Evolutionary conservation across 2,329 filamentous ascomycete species (phyloP).

Genomic region (Lecanicillium sp.): DNA sequence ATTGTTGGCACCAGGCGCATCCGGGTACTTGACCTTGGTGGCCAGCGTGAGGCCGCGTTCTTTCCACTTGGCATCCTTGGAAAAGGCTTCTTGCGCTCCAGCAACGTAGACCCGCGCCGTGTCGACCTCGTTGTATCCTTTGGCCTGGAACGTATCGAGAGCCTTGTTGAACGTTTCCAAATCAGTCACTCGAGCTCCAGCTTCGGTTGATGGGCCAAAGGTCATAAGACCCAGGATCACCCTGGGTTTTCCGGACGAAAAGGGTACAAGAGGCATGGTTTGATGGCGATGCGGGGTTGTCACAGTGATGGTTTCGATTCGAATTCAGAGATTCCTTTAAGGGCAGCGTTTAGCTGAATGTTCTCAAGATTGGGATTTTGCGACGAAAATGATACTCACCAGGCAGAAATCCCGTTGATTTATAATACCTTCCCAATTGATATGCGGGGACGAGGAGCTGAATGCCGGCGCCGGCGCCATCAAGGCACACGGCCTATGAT

Average conservation of each 20-base stretch:
- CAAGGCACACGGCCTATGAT: neutral
- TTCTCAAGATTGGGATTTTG: no score
- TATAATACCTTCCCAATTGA: no score
- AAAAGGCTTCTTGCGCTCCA: slow-evolving; percentile 71
- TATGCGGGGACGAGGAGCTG: no score
- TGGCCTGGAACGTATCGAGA: slow-evolving; percentile 67
- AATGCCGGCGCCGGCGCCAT: neutral
- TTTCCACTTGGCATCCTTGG: slow-evolving; percentile 66
- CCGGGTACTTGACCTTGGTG: slow-evolving; percentile 66
- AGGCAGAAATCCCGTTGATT: no score
- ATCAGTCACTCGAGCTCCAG: slow-evolving; percentile 64
- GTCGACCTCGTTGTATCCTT: slow-evolving; percentile 78
- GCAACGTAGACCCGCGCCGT: slow-evolving; percentile 70
- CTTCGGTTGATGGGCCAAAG: slow-evolving; percentile 56
- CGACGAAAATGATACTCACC: no score
- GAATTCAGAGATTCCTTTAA: no score
- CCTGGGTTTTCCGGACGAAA: slow-evolving; percentile 43
- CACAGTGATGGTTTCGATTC: neutral
- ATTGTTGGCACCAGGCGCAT: slow-evolving; percentile 48
- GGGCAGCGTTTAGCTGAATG: no score
- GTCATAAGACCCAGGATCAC: slow-evolving; percentile 84
- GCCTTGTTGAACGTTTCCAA: slow-evolving; percentile 58
- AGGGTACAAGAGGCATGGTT: slow-evolving; percentile 39
- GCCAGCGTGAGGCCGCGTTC: slow-evolving; percentile 69
- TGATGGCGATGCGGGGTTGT: slow-evolving; percentile 1